Evolutionary conservation across 148 eudicot genomes (phyloP), one percentile per base, ranked within the genome.

Genomic region (Tetragonia tetragonoides): DNA sequence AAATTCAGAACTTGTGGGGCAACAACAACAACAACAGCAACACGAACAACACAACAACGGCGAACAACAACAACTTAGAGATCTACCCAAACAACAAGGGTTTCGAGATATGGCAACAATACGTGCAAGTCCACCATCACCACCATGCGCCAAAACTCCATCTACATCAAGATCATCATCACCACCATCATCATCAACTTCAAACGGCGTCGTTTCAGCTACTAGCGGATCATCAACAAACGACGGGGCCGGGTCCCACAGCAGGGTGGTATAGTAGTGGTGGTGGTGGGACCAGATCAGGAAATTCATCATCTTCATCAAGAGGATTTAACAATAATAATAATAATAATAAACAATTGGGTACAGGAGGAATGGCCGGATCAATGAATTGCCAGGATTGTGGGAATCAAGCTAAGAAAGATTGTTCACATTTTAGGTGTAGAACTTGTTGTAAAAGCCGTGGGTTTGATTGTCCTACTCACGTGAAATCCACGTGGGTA

Each of bases 401-500:
- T 63, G 98, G 98, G 3, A 94, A 94, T 63, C 95, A 90, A 62
- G 89, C 99, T 1, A 95, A 95, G 84, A 94, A 90, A 62, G 98
- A 90, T 38, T 94, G 98, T 47, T 37, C 47, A 0, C 91, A 94
- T 53, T n/a, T 87, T 77, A 81, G 98, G 87, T 94, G 98, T 73
- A 72, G 98, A 70, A 90, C 97, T 57, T 94, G 98, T 51, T 92
- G 98, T 37, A 92, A 92, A 83, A 94, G 95, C 53, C 74, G 98
- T 15, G 98, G 97, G 9, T 87, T 92, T 62, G 92, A 87, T 15
- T 94, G 98, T 47, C 79, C 88, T 1, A 94, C 97, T 34, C 98
- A 94, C 82, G 93, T 94, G 14, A 94, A 87, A 79, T 90, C 95
- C 78, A 95, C 99, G 5, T 95, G 99, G 99, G 94, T 95, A 16